phyloP scores from a whole-genome alignment of 495 filamentous ascomycete genomes.

The Aspergillus egyptiacus region DNA sequence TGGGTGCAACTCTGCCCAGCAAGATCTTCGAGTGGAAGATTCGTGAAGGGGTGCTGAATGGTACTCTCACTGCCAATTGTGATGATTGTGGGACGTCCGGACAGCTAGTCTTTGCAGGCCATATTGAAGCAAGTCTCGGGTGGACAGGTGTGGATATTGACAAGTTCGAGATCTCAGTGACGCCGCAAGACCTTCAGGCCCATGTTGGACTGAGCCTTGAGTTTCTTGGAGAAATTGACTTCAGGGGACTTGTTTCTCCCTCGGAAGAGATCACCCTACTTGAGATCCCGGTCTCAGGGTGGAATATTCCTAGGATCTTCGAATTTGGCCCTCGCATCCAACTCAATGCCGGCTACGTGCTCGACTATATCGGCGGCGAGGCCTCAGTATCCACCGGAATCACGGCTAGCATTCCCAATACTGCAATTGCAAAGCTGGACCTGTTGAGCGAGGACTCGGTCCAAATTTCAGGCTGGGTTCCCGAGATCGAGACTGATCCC shows the following conservation, averaged over 20 bases:
- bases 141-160: constrained; percentile 2
- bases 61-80: constrained; percentile 3
- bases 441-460: not conserved
- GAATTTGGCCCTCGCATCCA: constrained; percentile 4
- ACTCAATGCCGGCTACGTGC: constrained; percentile 4
- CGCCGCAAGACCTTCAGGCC: constrained; percentile 1
- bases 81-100: constrained; percentile 5
- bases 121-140: constrained; percentile 6
- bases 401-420: constrained; percentile 4
- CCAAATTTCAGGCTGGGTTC: constrained; percentile 2
- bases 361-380: constrained; percentile 4
- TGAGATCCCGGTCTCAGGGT: constrained; percentile 6
- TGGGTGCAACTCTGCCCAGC: not conserved
- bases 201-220: constrained; percentile 9
- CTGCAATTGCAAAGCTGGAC: constrained; percentile 9
- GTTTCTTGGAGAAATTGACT: constrained; percentile 1
- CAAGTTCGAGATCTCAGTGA: constrained; percentile 9
- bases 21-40: constrained; percentile 7
- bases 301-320: not conserved
- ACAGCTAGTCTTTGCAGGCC: constrained; percentile 4
- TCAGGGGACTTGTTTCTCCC: not conserved
- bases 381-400: constrained; percentile 2
- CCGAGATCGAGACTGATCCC: constrained; percentile 7
- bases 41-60: not conserved
- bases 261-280: constrained; percentile 2